phyloP scores from a whole-genome alignment of 2,329 filamentous ascomycete species.

The Basipetospora chlamydospora region DNA sequence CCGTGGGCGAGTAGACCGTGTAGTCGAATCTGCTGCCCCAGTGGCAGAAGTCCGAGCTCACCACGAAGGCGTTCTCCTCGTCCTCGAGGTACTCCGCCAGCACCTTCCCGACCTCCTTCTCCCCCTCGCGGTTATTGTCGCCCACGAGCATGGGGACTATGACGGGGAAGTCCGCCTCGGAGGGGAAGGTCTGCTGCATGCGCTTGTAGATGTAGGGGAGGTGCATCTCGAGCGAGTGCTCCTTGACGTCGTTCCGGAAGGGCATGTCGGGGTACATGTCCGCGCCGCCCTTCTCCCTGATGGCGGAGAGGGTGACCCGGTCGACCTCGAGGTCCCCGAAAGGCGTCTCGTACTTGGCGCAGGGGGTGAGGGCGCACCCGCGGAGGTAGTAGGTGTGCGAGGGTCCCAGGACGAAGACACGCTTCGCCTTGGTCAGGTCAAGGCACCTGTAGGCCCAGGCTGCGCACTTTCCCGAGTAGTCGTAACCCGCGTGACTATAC shows the following conservation, averaged over 20 bases:
- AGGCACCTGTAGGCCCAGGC: constrained; percentile 89
- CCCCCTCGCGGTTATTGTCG: constrained; percentile 49
- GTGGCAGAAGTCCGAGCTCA: constrained; percentile 94
- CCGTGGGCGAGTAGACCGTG: constrained; percentile 50
- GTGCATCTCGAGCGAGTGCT: constrained; percentile 96
- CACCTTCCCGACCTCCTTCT: constrained; percentile 53
- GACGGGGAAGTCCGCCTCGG: constrained; percentile 45
- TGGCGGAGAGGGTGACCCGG: constrained; percentile 31
- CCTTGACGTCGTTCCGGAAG: constrained; percentile 52
- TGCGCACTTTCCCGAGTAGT: constrained; percentile 80
- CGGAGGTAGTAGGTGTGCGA: constrained; percentile 77
- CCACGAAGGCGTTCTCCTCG: constrained; percentile 63
- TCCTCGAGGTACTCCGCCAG: constrained; percentile 67
- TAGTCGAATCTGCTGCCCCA: constrained; percentile 83
- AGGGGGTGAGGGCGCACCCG: constrained; percentile 62
- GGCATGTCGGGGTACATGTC: constrained; percentile 40
- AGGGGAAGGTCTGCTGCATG: constrained; percentile 32
- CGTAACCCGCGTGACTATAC: constrained; percentile 77
- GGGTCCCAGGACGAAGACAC: constrained; percentile 82
- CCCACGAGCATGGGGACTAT: constrained; percentile 82
- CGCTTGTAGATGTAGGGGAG: constrained; percentile 84
- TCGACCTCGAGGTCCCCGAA: constrained; percentile 59
- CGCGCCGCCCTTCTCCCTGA: constrained; percentile 29
- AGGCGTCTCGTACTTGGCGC: constrained; percentile 57
- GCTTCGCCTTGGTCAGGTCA: constrained; percentile 68